Base-by-base conservation (phyloP, 306 rosid species). In the Aeschynomene evenia region DNA sequence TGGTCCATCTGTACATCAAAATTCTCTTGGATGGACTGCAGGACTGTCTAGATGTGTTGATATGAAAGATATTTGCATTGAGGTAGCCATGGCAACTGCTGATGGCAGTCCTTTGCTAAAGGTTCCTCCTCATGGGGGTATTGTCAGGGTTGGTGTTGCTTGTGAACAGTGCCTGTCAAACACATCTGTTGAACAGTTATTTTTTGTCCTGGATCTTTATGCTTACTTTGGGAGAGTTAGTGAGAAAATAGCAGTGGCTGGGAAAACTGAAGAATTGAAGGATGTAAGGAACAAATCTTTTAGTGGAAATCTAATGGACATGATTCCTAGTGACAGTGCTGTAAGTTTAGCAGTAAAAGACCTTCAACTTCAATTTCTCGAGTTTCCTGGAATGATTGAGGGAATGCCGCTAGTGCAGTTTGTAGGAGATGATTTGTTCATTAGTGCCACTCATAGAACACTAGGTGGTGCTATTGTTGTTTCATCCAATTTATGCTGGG, bases 381-480 rank as follows among this genome's bases (percentile, higher is more conserved):
- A 92, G 85, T 82, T 93, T n/a, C 85, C 96, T 75, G 72, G 87
- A 29, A 13, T 76, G 68, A 82, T 74, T 49, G 87, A 86, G 82
- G 96, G 84, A 69, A 79, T 82, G 77, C 98, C 96, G 48, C 83
- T 93, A n/a, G 96, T 86, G 66, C 96, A 86, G 73, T 93, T 92
- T 80, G 58, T 88, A 62, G 98, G 96, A 46, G 67, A 83, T 72
- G 82, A 88, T 75, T 77, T 92, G 31, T 85, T 82, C 73, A 79
- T 88, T 56, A 85, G 67, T 83, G 96, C 79, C 60, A 83, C 82
- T 73, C 98, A 93, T 54, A 85, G 88, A 83, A 93, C 96, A 29
- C 93, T 93, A 54, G 98, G 96, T 64, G 96, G 98, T 68, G 98
- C 98, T 40, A 73, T 90, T 72, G 91, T 86, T 77, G 87, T 93